Base-by-base conservation (phyloP, 2,329 filamentous ascomycete species). In the Dactylellina sp. region DNA sequence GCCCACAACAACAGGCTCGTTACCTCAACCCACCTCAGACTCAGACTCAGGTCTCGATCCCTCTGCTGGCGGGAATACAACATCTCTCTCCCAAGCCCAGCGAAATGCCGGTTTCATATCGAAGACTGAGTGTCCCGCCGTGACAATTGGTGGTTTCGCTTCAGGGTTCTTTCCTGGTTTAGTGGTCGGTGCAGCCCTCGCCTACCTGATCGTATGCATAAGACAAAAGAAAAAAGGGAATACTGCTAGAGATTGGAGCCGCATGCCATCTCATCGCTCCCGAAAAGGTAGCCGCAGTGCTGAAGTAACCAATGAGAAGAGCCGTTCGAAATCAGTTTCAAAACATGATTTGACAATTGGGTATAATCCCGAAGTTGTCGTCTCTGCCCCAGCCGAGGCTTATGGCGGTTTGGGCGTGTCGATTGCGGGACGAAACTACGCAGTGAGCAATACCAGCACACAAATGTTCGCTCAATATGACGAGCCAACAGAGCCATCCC, bases 401-500 rank as follows among this genome's bases (percentile, higher is more conserved):
- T 70, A 49, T 46, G 50, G 53, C 24, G 71, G 71, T 1, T 32
- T 74, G 11, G 59, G 61, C 7, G 68, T 72, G 24, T 65, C 71
- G 12, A 53, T 70, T 20, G 63, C 32, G 7, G 71, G 63, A 5
- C 50, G 56, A 46, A 44, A 74, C 35, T 74, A 74, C 16, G 63
- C 63, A 2, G 57, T 59, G 3, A 68, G 63, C 16, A 68, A 63
- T 22, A 75, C 63, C 18, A 68, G 63, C 24, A 75, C 62, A 9
- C 71, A 70, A 32, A 75, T 75, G 71, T 68, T 68, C 32, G 60
- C 56, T 18, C 62, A 70, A 52, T 75, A 63, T 14, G 64, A 75
- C 16, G 71, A 68, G 2, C 35, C 68, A 7, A 57, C 46, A n/a
- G 71, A 75, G 24, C 50, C 52, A 5, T 39, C 42, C 16, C 63